Evolutionary conservation across 768 basidiomycete species (phyloP).

Genomic region (Kwoniella dendrophila): DNA sequence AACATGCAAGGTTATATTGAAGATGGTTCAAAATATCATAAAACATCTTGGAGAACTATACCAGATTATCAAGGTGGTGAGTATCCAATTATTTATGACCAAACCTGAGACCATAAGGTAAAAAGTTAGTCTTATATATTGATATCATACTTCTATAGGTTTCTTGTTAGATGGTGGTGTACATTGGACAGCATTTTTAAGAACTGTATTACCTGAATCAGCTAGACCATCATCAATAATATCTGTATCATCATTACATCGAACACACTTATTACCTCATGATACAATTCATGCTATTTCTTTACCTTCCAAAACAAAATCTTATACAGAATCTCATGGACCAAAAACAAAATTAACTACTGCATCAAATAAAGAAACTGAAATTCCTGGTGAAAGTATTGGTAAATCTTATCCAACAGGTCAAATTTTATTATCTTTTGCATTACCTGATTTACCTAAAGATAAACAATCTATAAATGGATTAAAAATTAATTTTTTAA

Average conservation of each 20-base stretch:
- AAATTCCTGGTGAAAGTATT: conserved; percentile 24
- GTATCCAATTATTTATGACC: background rate
- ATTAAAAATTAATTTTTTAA: conserved; percentile 36
- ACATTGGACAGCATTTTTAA: conserved; percentile 47
- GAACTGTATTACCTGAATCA: conserved; percentile 69
- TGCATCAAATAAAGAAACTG: conserved; percentile 18
- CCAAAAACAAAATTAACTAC: conserved; percentile 31
- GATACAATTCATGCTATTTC: conserved; percentile 67
- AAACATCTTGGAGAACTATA: conserved; percentile 78
- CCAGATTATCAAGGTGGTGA: conserved; percentile 64
- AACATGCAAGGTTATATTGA: conserved; percentile 63
- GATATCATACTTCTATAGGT: conserved; percentile 58
- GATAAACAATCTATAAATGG: conserved; percentile 22
- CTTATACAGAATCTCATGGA: conserved; percentile 38
- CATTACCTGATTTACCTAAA: conserved; percentile 31
- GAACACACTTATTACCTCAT: conserved; percentile 71
- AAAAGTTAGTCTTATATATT: background rate
- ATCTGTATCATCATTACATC: conserved; percentile 69
- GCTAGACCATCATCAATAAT: conserved; percentile 61
- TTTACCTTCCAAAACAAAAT: conserved; percentile 22
- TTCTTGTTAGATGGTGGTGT: conserved; percentile 67
- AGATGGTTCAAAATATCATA: conserved; percentile 71
- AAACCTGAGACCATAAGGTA: background rate
- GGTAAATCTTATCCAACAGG: conserved; percentile 46
- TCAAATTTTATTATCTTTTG: conserved; percentile 44